Conservation (phyloP, 2,329 filamentous ascomycete species). For the Colletotrichum ledebouriae region DNA sequence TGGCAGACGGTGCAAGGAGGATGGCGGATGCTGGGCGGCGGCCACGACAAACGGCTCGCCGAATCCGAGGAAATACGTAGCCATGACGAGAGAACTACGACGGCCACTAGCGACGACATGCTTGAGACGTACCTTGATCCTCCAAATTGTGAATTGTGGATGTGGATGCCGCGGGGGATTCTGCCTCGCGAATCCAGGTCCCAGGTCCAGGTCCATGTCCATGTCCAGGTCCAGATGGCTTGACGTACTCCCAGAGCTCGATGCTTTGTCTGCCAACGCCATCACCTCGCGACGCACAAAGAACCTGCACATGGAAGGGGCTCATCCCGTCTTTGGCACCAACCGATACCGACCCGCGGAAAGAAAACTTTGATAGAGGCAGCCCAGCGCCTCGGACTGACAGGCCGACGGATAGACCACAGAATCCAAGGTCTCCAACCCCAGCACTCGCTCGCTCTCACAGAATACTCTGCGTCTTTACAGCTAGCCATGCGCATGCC, state of each 20-base stretch:
- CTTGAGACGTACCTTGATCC: constrained; percentile 17
- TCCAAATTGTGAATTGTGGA: constrained; percentile 1
- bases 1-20: constrained; percentile 11
- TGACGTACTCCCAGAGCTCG: neutral
- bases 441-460: constrained; percentile 10
- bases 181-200: constrained; percentile 1
- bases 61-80: constrained; percentile 27
- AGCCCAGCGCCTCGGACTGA: constrained; percentile 10
- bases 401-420: constrained; percentile 8
- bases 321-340: constrained; percentile 34
- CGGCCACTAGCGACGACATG: constrained; percentile 15
- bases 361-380: constrained; percentile 19
- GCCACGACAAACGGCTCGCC: constrained; percentile 14
- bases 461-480: neutral
- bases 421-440: neutral
- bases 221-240: too few species aligned
- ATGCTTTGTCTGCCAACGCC: constrained; percentile 14
- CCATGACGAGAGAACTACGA: constrained; percentile 24
- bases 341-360: constrained; percentile 1
- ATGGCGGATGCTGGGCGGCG: neutral
- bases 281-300: constrained; percentile 30
- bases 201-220: neutral
- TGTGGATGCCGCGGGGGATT: constrained; percentile 31
- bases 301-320: constrained; percentile 34
- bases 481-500: neutral